Conservation (phyloP, 352 stramenopile species). For the Phytophthora quininea region DNA sequence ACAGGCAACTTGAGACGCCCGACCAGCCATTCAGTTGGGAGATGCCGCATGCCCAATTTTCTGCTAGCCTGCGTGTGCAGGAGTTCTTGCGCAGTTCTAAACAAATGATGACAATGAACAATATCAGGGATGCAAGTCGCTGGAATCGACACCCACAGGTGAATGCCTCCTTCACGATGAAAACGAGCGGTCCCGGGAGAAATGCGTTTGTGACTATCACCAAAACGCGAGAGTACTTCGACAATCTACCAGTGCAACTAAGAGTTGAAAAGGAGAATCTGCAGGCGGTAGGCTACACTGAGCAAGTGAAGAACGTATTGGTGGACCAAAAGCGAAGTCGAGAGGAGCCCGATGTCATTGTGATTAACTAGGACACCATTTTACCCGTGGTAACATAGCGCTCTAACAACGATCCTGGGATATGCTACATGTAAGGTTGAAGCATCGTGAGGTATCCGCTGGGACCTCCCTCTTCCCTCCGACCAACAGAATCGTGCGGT, state of each 20-base stretch:
- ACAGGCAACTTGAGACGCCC: conserved; percentile 6
- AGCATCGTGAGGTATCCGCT: too few relatives aligned
- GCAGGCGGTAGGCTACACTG: not conserved
- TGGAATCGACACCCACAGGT: not conserved
- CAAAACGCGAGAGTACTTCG: not conserved
- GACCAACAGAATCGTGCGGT: too few relatives aligned
- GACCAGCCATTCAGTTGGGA: conserved; percentile 12
- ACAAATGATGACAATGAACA: not conserved
- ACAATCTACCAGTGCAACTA: not conserved
- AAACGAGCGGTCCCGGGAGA: too few relatives aligned
- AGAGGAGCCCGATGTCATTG: not conserved
- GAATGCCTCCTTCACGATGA: not conserved
- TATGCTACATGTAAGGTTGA: too few relatives aligned
- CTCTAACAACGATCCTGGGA: too few relatives aligned
- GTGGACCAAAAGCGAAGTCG: not conserved
- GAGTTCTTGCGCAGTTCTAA: not conserved
- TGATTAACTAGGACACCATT: too few relatives aligned
- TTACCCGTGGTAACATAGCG: too few relatives aligned
- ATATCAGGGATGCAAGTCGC: not conserved
- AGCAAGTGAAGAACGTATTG: not conserved
- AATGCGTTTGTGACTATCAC: not conserved
- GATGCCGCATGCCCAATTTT: conserved; percentile 10
- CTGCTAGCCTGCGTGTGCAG: not conserved
- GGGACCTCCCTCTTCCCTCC: too few relatives aligned
- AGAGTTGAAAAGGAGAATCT: not conserved